Conservation (phyloP, 805 yeast species). For the Ogataea populi-albae region DNA sequence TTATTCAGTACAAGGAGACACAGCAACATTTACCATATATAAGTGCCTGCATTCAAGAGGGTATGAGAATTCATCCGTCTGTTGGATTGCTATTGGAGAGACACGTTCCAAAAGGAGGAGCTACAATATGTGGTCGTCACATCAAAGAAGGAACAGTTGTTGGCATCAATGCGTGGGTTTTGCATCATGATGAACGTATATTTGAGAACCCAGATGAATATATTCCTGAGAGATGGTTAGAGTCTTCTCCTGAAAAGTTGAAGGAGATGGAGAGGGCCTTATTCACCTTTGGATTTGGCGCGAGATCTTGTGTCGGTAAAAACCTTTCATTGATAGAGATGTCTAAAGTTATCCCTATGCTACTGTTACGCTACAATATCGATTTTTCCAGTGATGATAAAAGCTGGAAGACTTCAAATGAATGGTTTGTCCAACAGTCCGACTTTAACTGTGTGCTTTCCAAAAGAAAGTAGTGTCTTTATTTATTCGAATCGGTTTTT, state of each 20-base stretch:
- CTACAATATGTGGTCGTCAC: constrained; percentile 9
- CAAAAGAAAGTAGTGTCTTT: constrained; percentile 3
- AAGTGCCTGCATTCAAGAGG: constrained; percentile 41
- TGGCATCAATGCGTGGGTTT: constrained; percentile 41
- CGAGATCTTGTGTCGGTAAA: constrained; percentile 48
- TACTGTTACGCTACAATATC: constrained; percentile 11
- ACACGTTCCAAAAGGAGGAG: constrained; percentile 17
- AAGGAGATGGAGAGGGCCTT: constrained; percentile 34
- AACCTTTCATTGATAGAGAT: constrained; percentile 44
- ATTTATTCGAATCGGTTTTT: neutral
- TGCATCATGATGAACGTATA: constrained; percentile 36
- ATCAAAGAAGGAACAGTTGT: constrained; percentile 39
- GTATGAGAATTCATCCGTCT: constrained; percentile 20
- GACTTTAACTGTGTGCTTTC: constrained; percentile 11
- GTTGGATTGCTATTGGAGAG: constrained; percentile 17
- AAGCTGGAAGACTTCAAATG: constrained; percentile 15
- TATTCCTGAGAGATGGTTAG: constrained; percentile 43
- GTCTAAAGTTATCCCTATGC: constrained; percentile 20
- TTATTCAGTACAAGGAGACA: constrained; percentile 24
- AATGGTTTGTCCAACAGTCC: constrained; percentile 18
- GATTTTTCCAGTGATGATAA: constrained; percentile 5
- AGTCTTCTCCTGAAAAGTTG: constrained; percentile 27
- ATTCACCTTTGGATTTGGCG: constrained; percentile 47
- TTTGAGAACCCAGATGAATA: constrained; percentile 40
- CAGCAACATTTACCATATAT: constrained; percentile 38